phyloP scores from a whole-genome alignment of 768 basidiomycete species.

The Rubroboletus satanas region DNA sequence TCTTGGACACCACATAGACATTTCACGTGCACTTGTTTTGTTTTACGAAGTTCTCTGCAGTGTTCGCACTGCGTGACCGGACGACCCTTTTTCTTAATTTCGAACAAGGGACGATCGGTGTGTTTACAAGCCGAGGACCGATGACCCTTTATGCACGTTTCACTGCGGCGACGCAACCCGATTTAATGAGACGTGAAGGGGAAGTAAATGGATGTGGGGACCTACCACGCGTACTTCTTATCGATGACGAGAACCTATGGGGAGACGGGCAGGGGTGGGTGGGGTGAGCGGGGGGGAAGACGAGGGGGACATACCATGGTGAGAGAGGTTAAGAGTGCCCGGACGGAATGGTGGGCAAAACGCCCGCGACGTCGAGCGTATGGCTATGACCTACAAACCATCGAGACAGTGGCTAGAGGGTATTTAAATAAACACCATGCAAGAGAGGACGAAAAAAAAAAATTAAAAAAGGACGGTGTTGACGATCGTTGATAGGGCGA shows the following conservation, averaged over 20 bases:
- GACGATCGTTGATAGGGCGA: slow-evolving; percentile 48
- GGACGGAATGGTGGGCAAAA: slow-evolving; percentile 36
- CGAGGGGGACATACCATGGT: slow-evolving; percentile 41
- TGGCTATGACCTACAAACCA: slow-evolving; percentile 41
- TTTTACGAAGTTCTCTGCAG: slow-evolving; percentile 46
- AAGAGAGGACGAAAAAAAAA: slow-evolving; percentile 22
- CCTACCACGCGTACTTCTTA: slow-evolving; percentile 83
- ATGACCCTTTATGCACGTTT: slow-evolving; percentile 93
- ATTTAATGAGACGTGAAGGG: slow-evolving; percentile 4
- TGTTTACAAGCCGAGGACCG: slow-evolving; percentile 87
- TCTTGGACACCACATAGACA: slow-evolving; percentile 42
- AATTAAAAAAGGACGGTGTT: slow-evolving; percentile 40
- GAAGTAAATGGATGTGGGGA: slow-evolving; percentile 3
- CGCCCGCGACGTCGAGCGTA: slow-evolving; percentile 56
- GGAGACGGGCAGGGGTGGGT: neutral
- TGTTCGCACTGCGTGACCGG: slow-evolving; percentile 54
- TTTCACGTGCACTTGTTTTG: slow-evolving; percentile 44
- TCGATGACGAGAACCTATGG: slow-evolving; percentile 64
- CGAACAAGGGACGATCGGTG: slow-evolving; percentile 81
- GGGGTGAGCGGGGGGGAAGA: neutral
- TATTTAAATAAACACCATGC: slow-evolving; percentile 50
- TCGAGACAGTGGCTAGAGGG: slow-evolving; percentile 28
- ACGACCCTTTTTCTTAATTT: slow-evolving; percentile 66
- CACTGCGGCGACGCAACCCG: slow-evolving; percentile 42
- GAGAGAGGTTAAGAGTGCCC: slow-evolving; percentile 19